These are phyloP conservation scores for Candida sithepensis DNA, from an alignment of 805 yeast genomes.

Conservation along the genomic window DNA sequence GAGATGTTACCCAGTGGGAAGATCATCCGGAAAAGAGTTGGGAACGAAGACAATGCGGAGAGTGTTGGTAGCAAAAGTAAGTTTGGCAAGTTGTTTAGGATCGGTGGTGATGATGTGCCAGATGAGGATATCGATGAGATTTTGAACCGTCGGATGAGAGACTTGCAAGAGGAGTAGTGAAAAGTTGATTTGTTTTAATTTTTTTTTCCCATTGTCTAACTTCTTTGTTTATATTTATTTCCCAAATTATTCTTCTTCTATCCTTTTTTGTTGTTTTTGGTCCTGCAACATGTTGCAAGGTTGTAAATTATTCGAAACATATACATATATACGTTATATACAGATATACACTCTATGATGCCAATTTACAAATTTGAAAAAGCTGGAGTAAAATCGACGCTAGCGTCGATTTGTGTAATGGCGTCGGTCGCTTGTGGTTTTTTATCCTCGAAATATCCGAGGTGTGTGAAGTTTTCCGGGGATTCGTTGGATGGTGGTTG, in stretches of 20 bases:
- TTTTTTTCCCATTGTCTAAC: not conserved
- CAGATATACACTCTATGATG: too few species aligned
- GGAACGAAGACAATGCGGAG: slow-evolving; percentile 26
- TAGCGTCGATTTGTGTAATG: too few species aligned
- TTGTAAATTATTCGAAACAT: too few species aligned
- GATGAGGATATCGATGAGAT: slow-evolving; percentile 53
- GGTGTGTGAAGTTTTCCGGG: not conserved
- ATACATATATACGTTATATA: too few species aligned
- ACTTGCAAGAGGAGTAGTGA: slow-evolving; percentile 19
- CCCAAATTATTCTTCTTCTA: not conserved
- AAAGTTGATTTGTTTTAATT: too few species aligned
- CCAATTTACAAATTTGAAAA: too few species aligned
- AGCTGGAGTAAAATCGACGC: too few species aligned
- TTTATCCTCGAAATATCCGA: not conserved
- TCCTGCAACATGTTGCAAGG: not conserved
- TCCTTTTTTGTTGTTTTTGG: not conserved
- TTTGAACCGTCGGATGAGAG: slow-evolving; percentile 32
- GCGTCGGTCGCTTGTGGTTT: not conserved
- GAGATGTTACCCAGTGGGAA: slow-evolving; percentile 78
- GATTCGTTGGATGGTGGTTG: too few species aligned
- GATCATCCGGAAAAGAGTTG: slow-evolving; percentile 39
- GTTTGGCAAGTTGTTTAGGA: slow-evolving; percentile 36
- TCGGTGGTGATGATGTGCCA: slow-evolving; percentile 27
- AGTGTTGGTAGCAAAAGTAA: slow-evolving; percentile 24
- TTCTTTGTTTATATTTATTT: not conserved